These are phyloP conservation scores for Rhizopogon vulgaris DNA, from an alignment of 768 basidiomycete genomes.

Conservation along the genomic window DNA sequence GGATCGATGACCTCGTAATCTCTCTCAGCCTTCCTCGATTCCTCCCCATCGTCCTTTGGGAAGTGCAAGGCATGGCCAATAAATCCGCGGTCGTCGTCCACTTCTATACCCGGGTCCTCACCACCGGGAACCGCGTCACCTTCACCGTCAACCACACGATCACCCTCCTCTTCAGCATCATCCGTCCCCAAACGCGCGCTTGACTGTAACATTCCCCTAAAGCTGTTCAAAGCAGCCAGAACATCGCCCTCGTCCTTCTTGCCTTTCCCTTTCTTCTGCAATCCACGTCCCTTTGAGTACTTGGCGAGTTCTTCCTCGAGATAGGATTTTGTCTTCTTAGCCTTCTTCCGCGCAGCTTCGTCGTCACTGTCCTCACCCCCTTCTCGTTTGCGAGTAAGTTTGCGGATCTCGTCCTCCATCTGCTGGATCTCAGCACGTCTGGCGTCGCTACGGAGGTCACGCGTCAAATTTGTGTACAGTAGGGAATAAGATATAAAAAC, in stretches of 20 bases:
- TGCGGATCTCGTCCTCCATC: constrained; percentile 86
- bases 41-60: constrained; percentile 74
- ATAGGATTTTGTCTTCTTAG: constrained; percentile 56
- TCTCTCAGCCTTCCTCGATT: constrained; percentile 68
- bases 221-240: constrained; percentile 60
- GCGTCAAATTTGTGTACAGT: background rate
- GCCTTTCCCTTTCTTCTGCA: constrained; percentile 51
- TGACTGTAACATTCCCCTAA: constrained; percentile 63
- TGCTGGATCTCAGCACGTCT: constrained; percentile 76
- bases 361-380: constrained; percentile 63
- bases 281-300: constrained; percentile 62
- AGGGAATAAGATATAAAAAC: constrained; percentile 31
- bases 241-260: constrained; percentile 70
- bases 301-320: constrained; percentile 79
- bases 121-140: constrained; percentile 14
- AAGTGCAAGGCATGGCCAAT: constrained; percentile 67
- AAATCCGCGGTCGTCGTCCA: constrained; percentile 74
- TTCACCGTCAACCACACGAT: constrained; percentile 8
- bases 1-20: constrained; percentile 92
- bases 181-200: constrained; percentile 26
- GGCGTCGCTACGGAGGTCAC: constrained; percentile 36
- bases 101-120: constrained; percentile 58
- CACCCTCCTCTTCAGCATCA: constrained; percentile 12
- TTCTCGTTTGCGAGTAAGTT: constrained; percentile 56
- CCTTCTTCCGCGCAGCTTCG: constrained; percentile 46